phyloP scores from a whole-genome alignment of 768 basidiomycete species.

The Suillus subaureus region DNA sequence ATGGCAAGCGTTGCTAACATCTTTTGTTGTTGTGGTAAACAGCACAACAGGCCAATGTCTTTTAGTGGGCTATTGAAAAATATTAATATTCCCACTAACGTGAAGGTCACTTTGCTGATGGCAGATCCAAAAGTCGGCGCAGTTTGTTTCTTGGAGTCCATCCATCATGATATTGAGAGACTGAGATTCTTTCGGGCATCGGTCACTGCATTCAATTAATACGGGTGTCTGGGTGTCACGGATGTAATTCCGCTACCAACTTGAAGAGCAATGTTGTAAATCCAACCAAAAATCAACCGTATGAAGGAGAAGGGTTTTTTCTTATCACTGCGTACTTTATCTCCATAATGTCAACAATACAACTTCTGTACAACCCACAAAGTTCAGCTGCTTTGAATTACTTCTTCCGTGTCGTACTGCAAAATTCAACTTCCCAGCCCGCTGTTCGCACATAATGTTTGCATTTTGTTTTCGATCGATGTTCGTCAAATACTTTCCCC shows the following conservation, averaged over 20 bases:
- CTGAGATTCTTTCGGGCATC: slow-evolving; percentile 13
- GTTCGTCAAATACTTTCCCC: not conserved
- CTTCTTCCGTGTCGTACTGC: not conserved
- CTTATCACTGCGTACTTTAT: not conserved
- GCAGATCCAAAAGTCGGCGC: not conserved
- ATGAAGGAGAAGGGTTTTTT: not conserved
- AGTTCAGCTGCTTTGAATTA: not conserved
- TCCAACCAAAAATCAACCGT: not conserved
- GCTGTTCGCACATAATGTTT: not conserved
- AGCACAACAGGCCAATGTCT: slow-evolving; percentile 17
- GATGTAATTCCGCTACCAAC: slow-evolving; percentile 4
- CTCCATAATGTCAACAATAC: no score
- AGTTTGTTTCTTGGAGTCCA: slow-evolving; percentile 6
- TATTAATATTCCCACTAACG: no score
- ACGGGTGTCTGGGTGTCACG: slow-evolving; percentile 24
- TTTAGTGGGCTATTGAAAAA: no score
- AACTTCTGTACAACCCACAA: not conserved
- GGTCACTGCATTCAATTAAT: slow-evolving; percentile 28
- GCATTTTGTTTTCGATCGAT: not conserved
- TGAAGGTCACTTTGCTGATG: no score
- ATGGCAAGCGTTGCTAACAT: not conserved
- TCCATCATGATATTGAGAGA: slow-evolving; percentile 10
- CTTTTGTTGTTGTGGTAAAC: not conserved
- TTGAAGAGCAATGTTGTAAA: not conserved
- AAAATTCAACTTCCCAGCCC: not conserved